Conservation (phyloP, 192 early-diverging fungal genomes). For the Globomyces pollinis-pini region DNA sequence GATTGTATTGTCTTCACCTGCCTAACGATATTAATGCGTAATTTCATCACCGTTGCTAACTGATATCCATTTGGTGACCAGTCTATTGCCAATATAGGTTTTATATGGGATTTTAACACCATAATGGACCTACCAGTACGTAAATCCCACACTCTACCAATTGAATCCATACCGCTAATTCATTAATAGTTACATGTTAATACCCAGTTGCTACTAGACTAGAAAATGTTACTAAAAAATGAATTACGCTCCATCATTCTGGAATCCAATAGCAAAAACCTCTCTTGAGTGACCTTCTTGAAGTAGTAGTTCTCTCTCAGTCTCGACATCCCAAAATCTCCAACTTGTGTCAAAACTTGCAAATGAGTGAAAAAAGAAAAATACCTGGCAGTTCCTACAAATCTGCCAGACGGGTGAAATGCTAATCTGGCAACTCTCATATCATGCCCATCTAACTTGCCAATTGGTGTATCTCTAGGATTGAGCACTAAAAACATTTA, state of each 20-base stretch:
- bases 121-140: constrained; percentile 84
- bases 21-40: neutral
- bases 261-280: constrained; percentile 87
- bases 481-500: constrained; percentile 42
- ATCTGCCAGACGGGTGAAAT: constrained; percentile 85
- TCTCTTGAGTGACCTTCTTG: constrained; percentile 95
- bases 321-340: constrained; percentile 92
- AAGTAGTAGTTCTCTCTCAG: constrained; percentile 65
- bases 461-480: constrained; percentile 68
- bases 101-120: constrained; percentile 84
- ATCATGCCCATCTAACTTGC: constrained; percentile 69
- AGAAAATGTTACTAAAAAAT: no score
- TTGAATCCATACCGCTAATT: constrained; percentile 76
- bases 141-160: constrained; percentile 93
- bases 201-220: constrained; percentile 82
- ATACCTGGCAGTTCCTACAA: constrained; percentile 53
- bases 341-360: constrained; percentile 80
- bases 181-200: constrained; percentile 11
- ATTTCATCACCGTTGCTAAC: constrained; percentile 59
- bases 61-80: constrained; percentile 91
- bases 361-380: neutral
- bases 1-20: constrained; percentile 84
- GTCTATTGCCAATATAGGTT: constrained; percentile 79
- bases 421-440: constrained; percentile 75
- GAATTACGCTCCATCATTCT: constrained; percentile 84